A percentile compares a stretch with the other conserved stretches of the same genome.
phyloP scores from a whole-genome alignment of 306 rosid genomes.

The Casuarina glauca region DNA sequence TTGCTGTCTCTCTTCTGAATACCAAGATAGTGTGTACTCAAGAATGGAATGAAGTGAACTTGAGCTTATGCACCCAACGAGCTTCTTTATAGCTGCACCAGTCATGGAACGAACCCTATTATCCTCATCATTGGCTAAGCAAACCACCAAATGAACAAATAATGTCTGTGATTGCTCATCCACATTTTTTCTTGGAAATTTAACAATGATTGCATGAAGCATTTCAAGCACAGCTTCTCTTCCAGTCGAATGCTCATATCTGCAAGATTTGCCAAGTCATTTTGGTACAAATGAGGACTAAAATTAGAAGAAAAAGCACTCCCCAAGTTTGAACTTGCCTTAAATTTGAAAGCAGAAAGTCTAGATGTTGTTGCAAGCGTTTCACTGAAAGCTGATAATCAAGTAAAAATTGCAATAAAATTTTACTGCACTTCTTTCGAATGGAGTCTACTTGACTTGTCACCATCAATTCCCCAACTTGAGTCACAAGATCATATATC shows the following conservation, averaged over 20 bases:
- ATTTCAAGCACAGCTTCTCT: constrained; percentile 88
- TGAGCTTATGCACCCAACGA: constrained; percentile 53
- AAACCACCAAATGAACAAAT: constrained; percentile 76
- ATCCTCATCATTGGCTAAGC: constrained; percentile 85
- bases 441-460: constrained; percentile 81
- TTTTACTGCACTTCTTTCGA: constrained; percentile 75
- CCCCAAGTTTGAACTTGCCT: constrained; percentile 37
- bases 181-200: constrained; percentile 68
- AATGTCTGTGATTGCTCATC: constrained; percentile 74
- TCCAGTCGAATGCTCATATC: constrained; percentile 89
- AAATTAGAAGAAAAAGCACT: background rate
- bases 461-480: constrained; percentile 87
- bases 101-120: constrained; percentile 76
- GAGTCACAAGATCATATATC: constrained; percentile 80
- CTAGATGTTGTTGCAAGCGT: constrained; percentile 83
- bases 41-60: constrained; percentile 55
- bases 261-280: constrained; percentile 30
- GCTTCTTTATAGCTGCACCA: constrained; percentile 72
- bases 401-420: constrained; percentile 80
- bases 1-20: constrained; percentile 64
- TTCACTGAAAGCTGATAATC: constrained; percentile 70
- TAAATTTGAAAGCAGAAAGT: constrained; percentile 72
- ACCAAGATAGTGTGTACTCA: constrained; percentile 75
- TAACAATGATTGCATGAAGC: constrained; percentile 71
- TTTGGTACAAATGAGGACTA: background rate